phyloP scores from a whole-genome alignment of 176 grass and related monocot genomes.

The Tuctoria greenei region DNA sequence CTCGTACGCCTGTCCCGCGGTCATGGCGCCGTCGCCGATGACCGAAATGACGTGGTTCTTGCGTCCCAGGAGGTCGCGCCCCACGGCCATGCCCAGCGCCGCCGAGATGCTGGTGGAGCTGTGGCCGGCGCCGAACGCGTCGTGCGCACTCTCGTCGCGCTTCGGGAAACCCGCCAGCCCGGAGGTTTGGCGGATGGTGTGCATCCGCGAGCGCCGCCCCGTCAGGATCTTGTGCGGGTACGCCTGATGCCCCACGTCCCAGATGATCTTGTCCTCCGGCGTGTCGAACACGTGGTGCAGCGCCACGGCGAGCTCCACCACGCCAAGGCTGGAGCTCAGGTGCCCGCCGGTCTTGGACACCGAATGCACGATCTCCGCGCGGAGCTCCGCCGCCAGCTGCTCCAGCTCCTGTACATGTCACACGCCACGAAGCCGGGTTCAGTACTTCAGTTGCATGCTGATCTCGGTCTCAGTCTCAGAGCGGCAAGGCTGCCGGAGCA shows the following conservation, averaged over 20 bases:
- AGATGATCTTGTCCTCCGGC: constrained; percentile 90
- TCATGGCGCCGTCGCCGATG: constrained; percentile 97
- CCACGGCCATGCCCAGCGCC: constrained; percentile 91
- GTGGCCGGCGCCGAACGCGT: constrained; percentile 87
- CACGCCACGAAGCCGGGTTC: too few relatives aligned
- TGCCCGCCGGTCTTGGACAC: constrained; percentile 81
- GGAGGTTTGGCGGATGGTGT: constrained; percentile 82
- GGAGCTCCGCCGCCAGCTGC: constrained; percentile 84
- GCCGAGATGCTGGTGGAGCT: constrained; percentile 97
- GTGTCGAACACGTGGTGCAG: constrained; percentile 94
- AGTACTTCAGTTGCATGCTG: too few relatives aligned
- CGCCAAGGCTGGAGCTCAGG: constrained; percentile 80
- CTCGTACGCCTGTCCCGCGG: constrained; percentile 91
- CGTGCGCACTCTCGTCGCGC: constrained; percentile 90
- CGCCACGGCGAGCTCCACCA: constrained; percentile 81
- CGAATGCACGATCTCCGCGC: constrained; percentile 64
- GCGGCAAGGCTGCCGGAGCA: neutral
- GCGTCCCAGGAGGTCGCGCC: constrained; percentile 65
- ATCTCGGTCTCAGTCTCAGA: neutral
- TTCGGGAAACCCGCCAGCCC: constrained; percentile 94
- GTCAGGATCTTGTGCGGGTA: constrained; percentile 98
- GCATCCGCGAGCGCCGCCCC: constrained; percentile 79
- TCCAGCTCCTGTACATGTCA: constrained; percentile 57
- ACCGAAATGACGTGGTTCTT: constrained; percentile 88
- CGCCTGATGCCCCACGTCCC: constrained; percentile 96